Base-by-base conservation (phyloP, 345 rosid species). In the Aegle marmelos region DNA sequence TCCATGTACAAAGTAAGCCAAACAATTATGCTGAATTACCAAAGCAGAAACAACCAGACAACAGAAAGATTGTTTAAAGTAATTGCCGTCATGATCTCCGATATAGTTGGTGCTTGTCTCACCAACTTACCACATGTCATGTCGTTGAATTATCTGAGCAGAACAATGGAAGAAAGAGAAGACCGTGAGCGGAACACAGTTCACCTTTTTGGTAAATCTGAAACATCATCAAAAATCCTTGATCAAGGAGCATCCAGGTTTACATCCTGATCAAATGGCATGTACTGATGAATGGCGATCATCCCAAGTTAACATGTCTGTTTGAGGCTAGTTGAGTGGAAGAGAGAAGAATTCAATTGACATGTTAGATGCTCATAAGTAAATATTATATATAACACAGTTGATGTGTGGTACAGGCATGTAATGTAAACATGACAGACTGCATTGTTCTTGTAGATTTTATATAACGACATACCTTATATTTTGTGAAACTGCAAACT, bases 71-170 rank as follows among this genome's bases (percentile, higher is more conserved):
- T 93, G 60, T 86, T 92, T 33, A 87, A 79, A 75, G 82, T 60
- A 36, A 66, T 91, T 21, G 76, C 79, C 27, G 79, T 58, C 48
- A 86, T 78, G 86, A 87, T 88, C 79, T 92, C 96, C 4, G 94
- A 92, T 82, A 89, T 92, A 48, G 56, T 92, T 11, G 84, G 85
- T 22, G 98, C 97, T 57, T 95, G 98, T 81, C 91, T 95, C 74
- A 88, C 93, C 54, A 93, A 93, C 84, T 79, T 91, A 54, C 78
- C 76, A 7, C 83, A 60, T 1, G 88, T 83, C 53, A 88, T 95
- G 74, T 74, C 81, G 2, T 50, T 37, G 37, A 91, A 86, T 86
- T 92, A 94, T 87, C 80, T 85, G 79, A 79, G 77, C 31, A 89
- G 90, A 70, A 74, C 87, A 48, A 79, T 93, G 6, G 91, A 86